These are phyloP conservation scores for Pseudogymnoascus sp. DNA, from an alignment of 2,329 filamentous ascomycete genomes.

Conservation along the genomic window DNA sequence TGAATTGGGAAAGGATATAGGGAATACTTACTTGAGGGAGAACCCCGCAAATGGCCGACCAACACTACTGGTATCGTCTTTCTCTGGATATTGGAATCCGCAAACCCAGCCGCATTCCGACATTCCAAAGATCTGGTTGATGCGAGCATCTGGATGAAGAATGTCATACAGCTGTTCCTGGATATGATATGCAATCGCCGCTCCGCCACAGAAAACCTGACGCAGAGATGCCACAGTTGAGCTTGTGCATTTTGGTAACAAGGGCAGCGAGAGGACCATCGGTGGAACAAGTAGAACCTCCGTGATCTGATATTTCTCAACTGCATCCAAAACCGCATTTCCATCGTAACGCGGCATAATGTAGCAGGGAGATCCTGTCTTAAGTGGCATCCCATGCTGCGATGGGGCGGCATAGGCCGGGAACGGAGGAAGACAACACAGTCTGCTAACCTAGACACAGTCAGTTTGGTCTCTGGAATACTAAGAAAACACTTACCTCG, in stretches of 20 bases:
- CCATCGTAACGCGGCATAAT: constrained; percentile 77
- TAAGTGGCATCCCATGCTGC: constrained; percentile 66
- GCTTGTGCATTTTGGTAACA: not conserved
- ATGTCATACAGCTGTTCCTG: constrained; percentile 36
- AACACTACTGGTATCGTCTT: constrained; percentile 40
- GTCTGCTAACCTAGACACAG: constrained; percentile 38
- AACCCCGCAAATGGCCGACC: constrained; percentile 37
- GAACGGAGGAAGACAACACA: constrained; percentile 47
- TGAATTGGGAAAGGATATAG: not conserved
- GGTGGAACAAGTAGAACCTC: constrained; percentile 65
- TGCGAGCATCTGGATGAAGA: constrained; percentile 35
- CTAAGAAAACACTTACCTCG: constrained; percentile 47
- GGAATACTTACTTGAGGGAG: constrained; percentile 25
- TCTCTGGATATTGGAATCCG: constrained; percentile 30
- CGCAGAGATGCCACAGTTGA: constrained; percentile 41
- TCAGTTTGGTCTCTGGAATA: constrained; percentile 47
- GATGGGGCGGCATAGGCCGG: constrained; percentile 69
- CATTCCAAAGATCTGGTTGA: constrained; percentile 48
- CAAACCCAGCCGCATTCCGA: constrained; percentile 43
- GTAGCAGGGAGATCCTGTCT: constrained; percentile 58
- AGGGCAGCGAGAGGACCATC: constrained; percentile 57
- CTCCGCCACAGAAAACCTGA: constrained; percentile 42
- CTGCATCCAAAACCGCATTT: constrained; percentile 58
- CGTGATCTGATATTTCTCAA: constrained; percentile 63
- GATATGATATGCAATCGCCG: constrained; percentile 37